Base-by-base conservation (phyloP, 2,329 filamentous ascomycete genomes). In the Dactylellina parvicollis region DNA sequence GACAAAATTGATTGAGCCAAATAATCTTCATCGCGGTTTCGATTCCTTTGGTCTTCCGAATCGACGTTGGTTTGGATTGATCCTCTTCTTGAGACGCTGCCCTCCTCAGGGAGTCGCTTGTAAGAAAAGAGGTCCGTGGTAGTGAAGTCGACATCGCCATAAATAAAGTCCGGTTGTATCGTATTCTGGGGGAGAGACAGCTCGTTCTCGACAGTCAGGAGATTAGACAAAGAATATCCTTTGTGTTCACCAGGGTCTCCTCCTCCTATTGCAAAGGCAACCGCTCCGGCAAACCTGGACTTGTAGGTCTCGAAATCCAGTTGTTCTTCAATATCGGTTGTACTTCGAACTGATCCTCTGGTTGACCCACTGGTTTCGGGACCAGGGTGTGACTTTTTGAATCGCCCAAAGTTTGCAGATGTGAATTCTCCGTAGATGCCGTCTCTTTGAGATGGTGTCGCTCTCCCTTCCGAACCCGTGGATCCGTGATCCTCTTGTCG, bases 301-400 rank as follows among this genome's bases (percentile, higher is more conserved):
- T 46, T 22, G n/a, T 59, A 59, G 10, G 8, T 38, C n/a, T 26
- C 4, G 20, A 26, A 56, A 18, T 56, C 52, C 34, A 22, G n/a
- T 32, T 20, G 4, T 9, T 46, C 18, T 56, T 42, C 36, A 9
- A 42, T 28, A 40, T 56, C 38, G n/a, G 34, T 46, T 4, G 24
- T 47, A 24, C 12, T 32, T 22, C 55, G 22, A 4, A 47, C 28
- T n/a, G 38, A 59, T 8, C 28, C 42, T 32, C 18, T 56, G 16
- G 36, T 28, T 14, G 52, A 56, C n/a, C 5, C 22, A 18, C n/a
- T 24, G 14, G 34, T 28, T 8, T 20, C 26, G 42, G 34, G 14
- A n/a, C 18, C n/a, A n/a, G 10, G 12, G 16, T 7, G 52, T 4
- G 30, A 14, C 9, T 18, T n/a, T 12, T 47, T 30, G 24, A 32